Evolutionary conservation across 371 early-diverging fungal genomes (phyloP), one percentile per base, ranked within the genome.

Genomic region (Lichtheimia corymbifera): DNA sequence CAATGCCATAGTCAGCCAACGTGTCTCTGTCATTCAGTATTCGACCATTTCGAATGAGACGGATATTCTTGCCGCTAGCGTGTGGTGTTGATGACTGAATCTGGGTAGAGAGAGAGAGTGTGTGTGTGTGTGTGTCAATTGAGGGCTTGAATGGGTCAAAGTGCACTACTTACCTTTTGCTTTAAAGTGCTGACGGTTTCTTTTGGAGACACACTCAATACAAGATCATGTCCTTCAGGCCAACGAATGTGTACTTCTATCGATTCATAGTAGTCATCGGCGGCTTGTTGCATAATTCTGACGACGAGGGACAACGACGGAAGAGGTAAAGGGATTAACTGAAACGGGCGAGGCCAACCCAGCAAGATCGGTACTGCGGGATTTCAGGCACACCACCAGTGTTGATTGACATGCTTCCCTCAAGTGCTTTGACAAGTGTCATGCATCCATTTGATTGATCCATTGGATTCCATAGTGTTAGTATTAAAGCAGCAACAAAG

Each of bases 11-110:
- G 25, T 58, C 64, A 30, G 42, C 9, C 12, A 68, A 61, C 63
- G 47, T 27, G 6, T 43, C 18, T 14, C 30, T 14, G 52, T 74
- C 73, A 53, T 76, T 73, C 6, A 79, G 58, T 5, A 79, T 67
- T 49, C 71, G 72, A n/a, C 76, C 80, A 28, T 72, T 64, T 41
- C 74, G 65, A 22, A 79, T 79, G 13, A 79, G 56, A 5, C 80
- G 74, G 47, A 79, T 47, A 43, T 79, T 68, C 53, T 74, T 79
- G 45, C 64, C 56, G 2, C 50, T 47, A 17, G 72, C 55, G 13
- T 67, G 50, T 14, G 73, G 66, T 18, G 60, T 44, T 0, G 64
- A 57, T 25, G 66, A 62, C 40, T 67, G 72, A 41, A 76, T 74
- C 80, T 79, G 67, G 0, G 24, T 35, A 28, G 14, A 18, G 11